Evolutionary conservation across 2,329 filamentous ascomycete genomes (phyloP).

Genomic region (Leptographium flavum): DNA sequence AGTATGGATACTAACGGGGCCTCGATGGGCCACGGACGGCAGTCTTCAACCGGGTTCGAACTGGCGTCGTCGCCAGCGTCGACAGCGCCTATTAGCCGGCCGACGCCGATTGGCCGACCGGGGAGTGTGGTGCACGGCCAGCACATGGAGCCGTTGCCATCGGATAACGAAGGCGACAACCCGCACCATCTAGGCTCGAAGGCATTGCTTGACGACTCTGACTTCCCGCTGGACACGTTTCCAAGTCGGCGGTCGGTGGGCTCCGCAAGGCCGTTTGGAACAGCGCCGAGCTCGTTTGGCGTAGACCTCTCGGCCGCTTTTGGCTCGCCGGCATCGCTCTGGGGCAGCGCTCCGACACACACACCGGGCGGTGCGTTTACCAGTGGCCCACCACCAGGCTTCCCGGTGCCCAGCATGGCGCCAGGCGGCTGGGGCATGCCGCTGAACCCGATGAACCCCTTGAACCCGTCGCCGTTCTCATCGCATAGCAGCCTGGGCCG

Average conservation of each 20-base stretch:
- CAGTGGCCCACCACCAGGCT: slow-evolving; percentile 1
- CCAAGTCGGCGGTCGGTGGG: slow-evolving; percentile 12
- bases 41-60: slow-evolving; percentile 59
- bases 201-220: slow-evolving; percentile 67
- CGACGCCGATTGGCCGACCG: slow-evolving; percentile 77
- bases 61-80: slow-evolving; percentile 23
- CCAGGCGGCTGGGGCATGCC: slow-evolving; percentile 6
- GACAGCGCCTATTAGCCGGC: slow-evolving; percentile 60
- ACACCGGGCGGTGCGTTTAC: slow-evolving; percentile 2
- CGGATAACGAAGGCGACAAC: slow-evolving; percentile 50
- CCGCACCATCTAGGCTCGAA: slow-evolving; percentile 69
- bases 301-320: slow-evolving; percentile 9
- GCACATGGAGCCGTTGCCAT: slow-evolving; percentile 17
- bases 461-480: slow-evolving; percentile 14
- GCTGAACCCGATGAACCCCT: slow-evolving; percentile 6
- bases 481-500: slow-evolving; percentile 23
- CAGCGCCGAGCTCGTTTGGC: slow-evolving; percentile 1
- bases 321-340: slow-evolving; percentile 9
- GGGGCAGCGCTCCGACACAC: slow-evolving; percentile 4
- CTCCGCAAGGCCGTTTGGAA: slow-evolving; percentile 10
- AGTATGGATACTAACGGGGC: slow-evolving; percentile 19
- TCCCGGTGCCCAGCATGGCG: neutral
- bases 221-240: slow-evolving; percentile 32
- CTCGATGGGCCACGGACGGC: slow-evolving; percentile 54
- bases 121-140: slow-evolving; percentile 52